Conservation (phyloP, 1,284 basidiomycete species). For the Leccinum subatratum region DNA sequence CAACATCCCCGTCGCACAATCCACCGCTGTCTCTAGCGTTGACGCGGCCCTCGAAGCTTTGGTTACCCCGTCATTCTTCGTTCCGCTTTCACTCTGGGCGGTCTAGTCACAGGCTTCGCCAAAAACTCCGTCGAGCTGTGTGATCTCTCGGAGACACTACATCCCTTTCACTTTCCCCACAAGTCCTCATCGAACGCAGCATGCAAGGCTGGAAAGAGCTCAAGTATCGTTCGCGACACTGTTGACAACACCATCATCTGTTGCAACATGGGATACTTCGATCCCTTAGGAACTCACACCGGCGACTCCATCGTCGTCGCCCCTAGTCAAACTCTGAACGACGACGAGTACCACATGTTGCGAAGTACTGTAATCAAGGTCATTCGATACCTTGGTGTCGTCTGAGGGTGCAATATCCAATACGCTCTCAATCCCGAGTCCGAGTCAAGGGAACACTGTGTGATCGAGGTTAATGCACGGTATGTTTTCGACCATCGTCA, state of each 20-base stretch:
- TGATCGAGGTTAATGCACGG: conserved; percentile 97
- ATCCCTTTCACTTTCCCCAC: conserved; percentile 86
- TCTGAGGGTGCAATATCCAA: conserved; percentile 99
- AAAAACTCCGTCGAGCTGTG: conserved; percentile 93
- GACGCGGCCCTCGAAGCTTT: conserved; percentile 87
- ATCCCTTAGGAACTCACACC: conserved; percentile 98
- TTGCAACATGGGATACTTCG: conserved; percentile 99
- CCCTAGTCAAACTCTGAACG: conserved; percentile 95
- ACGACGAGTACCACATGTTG: conserved; percentile 99
- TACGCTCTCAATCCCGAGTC: conserved; percentile 94
- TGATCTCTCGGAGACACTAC: conserved; percentile 91
- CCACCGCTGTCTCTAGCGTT: conserved; percentile 96
- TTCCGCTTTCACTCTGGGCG: conserved; percentile 96
- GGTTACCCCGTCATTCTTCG: conserved; percentile 98
- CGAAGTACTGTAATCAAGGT: conserved; percentile 97
- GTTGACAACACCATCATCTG: conserved; percentile 95
- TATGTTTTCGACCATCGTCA: conserved; percentile 32
- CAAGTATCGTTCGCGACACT: conserved; percentile 97
- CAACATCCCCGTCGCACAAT: conserved; percentile 94
- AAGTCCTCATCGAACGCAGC: conserved; percentile 95
- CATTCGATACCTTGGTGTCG: conserved; percentile 94
- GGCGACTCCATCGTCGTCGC: conserved; percentile 99
- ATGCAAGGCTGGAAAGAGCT: conserved; percentile 99
- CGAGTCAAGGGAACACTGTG: conserved; percentile 88
- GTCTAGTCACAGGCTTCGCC: conserved; percentile 97